These are phyloP conservation scores for Malassezia obtusa DNA, from an alignment of 1,284 basidiomycete genomes.

Conservation along the genomic window DNA sequence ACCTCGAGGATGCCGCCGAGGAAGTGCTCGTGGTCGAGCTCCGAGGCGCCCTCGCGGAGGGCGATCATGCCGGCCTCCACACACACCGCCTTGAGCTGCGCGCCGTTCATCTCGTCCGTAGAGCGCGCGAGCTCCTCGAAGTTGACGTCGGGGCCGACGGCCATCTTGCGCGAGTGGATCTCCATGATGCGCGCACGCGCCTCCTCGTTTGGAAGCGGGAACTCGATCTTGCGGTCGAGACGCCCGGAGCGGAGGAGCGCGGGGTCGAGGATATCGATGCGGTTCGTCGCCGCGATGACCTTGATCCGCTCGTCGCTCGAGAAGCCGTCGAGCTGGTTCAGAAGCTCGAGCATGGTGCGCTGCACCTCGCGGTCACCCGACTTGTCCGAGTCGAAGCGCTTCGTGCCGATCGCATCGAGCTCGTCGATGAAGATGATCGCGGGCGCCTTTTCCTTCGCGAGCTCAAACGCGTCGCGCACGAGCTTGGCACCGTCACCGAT, in stretches of 20 bases:
- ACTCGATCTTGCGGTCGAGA: conserved; percentile 70
- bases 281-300: conserved; percentile 96
- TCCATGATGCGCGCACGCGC: conserved; percentile 65
- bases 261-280: conserved; percentile 90
- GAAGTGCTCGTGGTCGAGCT: conserved; percentile 47
- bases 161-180: conserved; percentile 87
- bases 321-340: conserved; percentile 75
- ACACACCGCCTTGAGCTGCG: conserved; percentile 57
- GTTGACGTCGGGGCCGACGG: conserved; percentile 63
- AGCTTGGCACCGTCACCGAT: conserved; percentile 96
- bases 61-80: conserved; percentile 97
- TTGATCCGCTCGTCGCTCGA: conserved; percentile 93
- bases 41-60: conserved; percentile 77
- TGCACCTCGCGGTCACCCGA: conserved; percentile 98
- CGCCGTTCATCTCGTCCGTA: conserved; percentile 69
- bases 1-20: conserved; percentile 47
- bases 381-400: conserved; percentile 95
- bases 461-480: conserved; percentile 89
- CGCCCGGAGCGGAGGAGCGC: conserved; percentile 66
- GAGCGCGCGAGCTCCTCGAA: conserved; percentile 65
- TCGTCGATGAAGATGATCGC: conserved; percentile 99
- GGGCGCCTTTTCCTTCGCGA: conserved; percentile 93
- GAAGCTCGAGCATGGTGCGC: conserved; percentile 93
- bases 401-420: conserved; percentile 96
- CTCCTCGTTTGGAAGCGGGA: conserved; percentile 66